These are phyloP conservation scores for Leishmania mexicana DNA, from an alignment of 208 protist species.

Conservation along the genomic window DNA sequence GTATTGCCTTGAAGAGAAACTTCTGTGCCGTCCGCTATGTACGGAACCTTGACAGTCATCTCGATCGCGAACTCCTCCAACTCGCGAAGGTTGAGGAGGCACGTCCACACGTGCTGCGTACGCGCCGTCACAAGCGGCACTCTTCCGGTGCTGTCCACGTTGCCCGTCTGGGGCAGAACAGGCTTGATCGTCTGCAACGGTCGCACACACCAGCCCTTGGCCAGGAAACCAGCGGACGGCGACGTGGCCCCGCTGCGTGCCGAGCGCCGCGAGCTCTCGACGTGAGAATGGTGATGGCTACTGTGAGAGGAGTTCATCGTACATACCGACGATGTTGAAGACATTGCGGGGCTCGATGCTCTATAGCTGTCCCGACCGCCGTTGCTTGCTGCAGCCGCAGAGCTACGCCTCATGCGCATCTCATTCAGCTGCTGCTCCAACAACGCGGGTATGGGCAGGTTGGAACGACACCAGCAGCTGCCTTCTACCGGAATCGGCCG, in stretches of 20 bases:
- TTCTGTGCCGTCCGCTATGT: slow-evolving; percentile 12
- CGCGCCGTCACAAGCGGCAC: slow-evolving; percentile 29
- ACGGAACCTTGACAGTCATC: slow-evolving; percentile 44
- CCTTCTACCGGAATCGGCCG: slow-evolving; percentile 52
- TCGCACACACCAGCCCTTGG: slow-evolving; percentile 62
- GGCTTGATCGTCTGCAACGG: slow-evolving; percentile 38
- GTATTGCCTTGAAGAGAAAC: slow-evolving; percentile 30
- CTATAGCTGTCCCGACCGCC: not conserved
- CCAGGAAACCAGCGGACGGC: slow-evolving; percentile 4
- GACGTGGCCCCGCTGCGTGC: not conserved
- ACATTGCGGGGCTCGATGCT: slow-evolving; percentile 4
- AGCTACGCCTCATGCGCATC: slow-evolving; percentile 20
- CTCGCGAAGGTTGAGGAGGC: slow-evolving; percentile 37
- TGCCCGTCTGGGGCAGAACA: slow-evolving; percentile 27
- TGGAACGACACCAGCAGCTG: slow-evolving; percentile 50
- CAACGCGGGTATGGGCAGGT: slow-evolving; percentile 47
- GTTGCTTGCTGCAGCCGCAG: slow-evolving; percentile 1
- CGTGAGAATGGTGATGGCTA: slow-evolving; percentile 12
- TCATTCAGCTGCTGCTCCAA: slow-evolving; percentile 49
- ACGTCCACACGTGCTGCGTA: slow-evolving; percentile 49
- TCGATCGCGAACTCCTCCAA: slow-evolving; percentile 43
- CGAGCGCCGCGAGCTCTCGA: slow-evolving; percentile 16
- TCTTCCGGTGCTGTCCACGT: slow-evolving; percentile 19
- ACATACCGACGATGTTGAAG: slow-evolving; percentile 14
- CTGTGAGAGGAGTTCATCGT: slow-evolving; percentile 7